These are phyloP conservation scores for Ustilago nuda DNA, from an alignment of 1,284 basidiomycete species.

Conservation along the genomic window DNA sequence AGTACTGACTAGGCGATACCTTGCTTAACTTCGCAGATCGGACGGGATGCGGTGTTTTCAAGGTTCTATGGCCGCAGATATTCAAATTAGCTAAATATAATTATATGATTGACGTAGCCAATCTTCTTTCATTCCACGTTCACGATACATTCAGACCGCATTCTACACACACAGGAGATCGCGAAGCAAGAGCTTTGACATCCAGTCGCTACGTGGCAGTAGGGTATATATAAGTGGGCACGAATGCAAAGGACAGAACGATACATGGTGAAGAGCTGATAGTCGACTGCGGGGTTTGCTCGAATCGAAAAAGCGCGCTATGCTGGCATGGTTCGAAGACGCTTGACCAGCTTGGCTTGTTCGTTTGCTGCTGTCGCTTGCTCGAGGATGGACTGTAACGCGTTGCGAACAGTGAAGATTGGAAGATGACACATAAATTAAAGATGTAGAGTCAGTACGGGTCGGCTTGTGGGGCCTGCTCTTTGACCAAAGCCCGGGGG, in stretches of 20 bases:
- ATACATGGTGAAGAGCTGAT: constrained; percentile 1
- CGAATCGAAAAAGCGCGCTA: neutral
- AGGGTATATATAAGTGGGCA: neutral
- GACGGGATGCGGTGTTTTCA: constrained; percentile 84
- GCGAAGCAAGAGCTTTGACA: too few relatives aligned
- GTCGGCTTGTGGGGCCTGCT: neutral
- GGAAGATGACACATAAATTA: neutral
- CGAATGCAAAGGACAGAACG: neutral
- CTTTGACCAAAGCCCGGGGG: neutral
- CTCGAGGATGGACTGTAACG: constrained; percentile 40
- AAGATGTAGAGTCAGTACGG: neutral
- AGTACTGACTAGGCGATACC: constrained; percentile 84
- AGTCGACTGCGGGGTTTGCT: neutral
- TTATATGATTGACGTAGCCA: too few relatives aligned
- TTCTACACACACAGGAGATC: neutral
- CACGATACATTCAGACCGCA: neutral
- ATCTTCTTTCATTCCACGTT: too few relatives aligned
- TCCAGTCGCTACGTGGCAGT: neutral
- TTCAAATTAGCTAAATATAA: too few relatives aligned
- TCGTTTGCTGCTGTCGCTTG: constrained; percentile 50
- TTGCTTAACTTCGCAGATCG: constrained; percentile 83
- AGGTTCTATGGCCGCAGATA: constrained; percentile 81
- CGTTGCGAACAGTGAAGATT: neutral
- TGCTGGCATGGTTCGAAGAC: constrained; percentile 41
- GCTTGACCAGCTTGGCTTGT: constrained; percentile 48